These are phyloP conservation scores for Pseudozyma sp. DNA, from an alignment of 1,284 basidiomycete species.

Conservation along the genomic window DNA sequence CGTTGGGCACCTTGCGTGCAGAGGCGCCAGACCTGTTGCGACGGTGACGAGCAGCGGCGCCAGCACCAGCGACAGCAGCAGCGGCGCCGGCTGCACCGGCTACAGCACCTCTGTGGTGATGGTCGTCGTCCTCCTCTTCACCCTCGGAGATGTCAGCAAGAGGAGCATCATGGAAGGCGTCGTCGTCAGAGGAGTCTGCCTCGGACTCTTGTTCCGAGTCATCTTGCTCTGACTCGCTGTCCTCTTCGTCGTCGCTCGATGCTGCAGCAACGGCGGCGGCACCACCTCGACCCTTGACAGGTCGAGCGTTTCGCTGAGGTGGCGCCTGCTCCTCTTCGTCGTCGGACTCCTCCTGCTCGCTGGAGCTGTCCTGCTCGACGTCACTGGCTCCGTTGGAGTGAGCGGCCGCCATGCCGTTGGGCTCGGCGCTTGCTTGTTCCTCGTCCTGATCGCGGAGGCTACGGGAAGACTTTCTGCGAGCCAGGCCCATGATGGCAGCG, in stretches of 20 bases:
- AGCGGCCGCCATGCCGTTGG: conserved; percentile 4
- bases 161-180: conserved; percentile 59
- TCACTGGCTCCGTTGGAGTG: neutral
- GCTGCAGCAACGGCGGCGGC: conserved; percentile 19
- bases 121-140: conserved; percentile 54
- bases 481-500: conserved; percentile 16
- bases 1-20: conserved; percentile 6
- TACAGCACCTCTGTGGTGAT: conserved; percentile 13
- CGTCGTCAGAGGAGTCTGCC: conserved; percentile 43
- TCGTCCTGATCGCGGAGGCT: conserved; percentile 20
- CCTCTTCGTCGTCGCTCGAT: conserved; percentile 14
- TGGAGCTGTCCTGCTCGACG: conserved; percentile 1
- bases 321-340: conserved; percentile 17
- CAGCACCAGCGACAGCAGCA: conserved; percentile 15
- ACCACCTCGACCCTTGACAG: conserved; percentile 17
- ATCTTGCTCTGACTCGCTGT: conserved; percentile 11
- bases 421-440: conserved; percentile 1
- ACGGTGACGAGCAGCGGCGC: conserved; percentile 25
- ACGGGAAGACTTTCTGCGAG: conserved; percentile 28
- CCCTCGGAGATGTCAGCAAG: conserved; percentile 60
- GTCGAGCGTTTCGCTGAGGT: conserved; percentile 17
- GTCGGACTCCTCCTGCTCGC: conserved; percentile 12
- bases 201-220: conserved; percentile 14
- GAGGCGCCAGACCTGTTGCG: conserved; percentile 37
- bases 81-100: conserved; percentile 16